Conservation (phyloP, 2,329 filamentous ascomycete genomes). For the Fusarium phyllophilum region DNA sequence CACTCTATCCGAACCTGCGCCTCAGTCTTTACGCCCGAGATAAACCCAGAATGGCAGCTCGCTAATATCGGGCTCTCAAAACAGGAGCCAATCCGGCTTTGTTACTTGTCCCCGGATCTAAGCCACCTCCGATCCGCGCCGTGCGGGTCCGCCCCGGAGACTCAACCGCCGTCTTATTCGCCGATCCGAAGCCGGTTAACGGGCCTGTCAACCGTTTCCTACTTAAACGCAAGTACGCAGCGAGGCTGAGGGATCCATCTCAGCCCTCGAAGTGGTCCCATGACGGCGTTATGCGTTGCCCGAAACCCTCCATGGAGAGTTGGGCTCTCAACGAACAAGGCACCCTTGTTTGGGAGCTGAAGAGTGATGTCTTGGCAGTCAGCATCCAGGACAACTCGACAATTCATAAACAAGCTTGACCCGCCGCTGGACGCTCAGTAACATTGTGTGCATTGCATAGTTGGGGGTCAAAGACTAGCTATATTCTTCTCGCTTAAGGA, state of each 20-base stretch:
- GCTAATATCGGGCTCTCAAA: not conserved
- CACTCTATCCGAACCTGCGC: slow-evolving; percentile 15
- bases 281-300: slow-evolving; percentile 7
- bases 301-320: not conserved
- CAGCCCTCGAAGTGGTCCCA: not conserved
- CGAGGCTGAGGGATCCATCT: slow-evolving; percentile 11
- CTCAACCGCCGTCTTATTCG: slow-evolving; percentile 29
- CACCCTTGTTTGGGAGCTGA: slow-evolving; percentile 25
- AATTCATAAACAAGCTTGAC: slow-evolving; percentile 29
- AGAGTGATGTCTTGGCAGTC: slow-evolving; percentile 25
- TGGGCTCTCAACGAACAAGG: slow-evolving; percentile 12
- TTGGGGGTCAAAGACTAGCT: not conserved
- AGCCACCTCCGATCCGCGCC: slow-evolving; percentile 39
- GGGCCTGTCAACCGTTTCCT: slow-evolving; percentile 6
- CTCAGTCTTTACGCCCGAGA: slow-evolving; percentile 32
- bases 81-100: not conserved
- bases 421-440: slow-evolving; percentile 17
- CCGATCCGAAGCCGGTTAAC: slow-evolving; percentile 8
- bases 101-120: slow-evolving; percentile 27
- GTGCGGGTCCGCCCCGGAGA: slow-evolving; percentile 21
- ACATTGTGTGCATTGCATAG: not conserved
- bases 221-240: slow-evolving; percentile 12
- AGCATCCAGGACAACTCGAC: slow-evolving; percentile 20
- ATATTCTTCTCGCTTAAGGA: slow-evolving; percentile 3
- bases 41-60: slow-evolving; percentile 32